Evolutionary conservation across 495 filamentous ascomycete species (phyloP), one percentile per base, ranked within the genome.

Genomic region (Cenococcum geophilum): DNA sequence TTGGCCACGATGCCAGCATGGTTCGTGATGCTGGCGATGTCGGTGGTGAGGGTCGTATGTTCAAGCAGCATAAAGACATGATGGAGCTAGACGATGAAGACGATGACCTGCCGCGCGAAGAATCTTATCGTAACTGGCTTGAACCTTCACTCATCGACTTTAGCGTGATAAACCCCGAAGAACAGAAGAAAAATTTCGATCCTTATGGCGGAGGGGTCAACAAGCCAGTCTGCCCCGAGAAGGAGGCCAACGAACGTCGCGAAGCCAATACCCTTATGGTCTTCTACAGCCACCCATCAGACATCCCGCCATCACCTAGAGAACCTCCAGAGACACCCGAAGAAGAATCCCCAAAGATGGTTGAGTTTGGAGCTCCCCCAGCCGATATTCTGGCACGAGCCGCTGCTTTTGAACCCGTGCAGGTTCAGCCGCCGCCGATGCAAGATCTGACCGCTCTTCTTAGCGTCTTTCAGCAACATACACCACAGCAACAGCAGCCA

Each of bases 211-310:
- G 90, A 50, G 72, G 71, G 4, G 66, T 73, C 11, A 77, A 78
- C 36, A 67, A 75, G 4, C 78, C 88, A 9, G 71, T 75, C 0
- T 91, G 86, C 9, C 75, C 81, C 0, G 85, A 95, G 69, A 85
- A 85, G 59, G 77, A 80, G 42, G 76, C 78, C 4, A 90, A 90
- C 69, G 79, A 86, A 32, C 79, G 85, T 54, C 83, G 88, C 9
- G 92, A 95, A 72, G 76, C 78, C 21, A 84, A 78, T n/a, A 91
- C 88, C 23, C 80, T 96, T 35, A 90, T 95, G 84, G 88, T 86
- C 5, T 82, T 91, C 61, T 93, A 96, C 68, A 82, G 86, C 1
- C 83, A 84, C 55, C 72, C 75, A 36, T 80, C 80, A 6, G 91
- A 95, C 66, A 86, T 95, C 61, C 92, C 92, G 4, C 76, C 83